Evolutionary conservation across 495 filamentous ascomycete species (phyloP).

Genomic region (Lasiosphaeria miniovina): DNA sequence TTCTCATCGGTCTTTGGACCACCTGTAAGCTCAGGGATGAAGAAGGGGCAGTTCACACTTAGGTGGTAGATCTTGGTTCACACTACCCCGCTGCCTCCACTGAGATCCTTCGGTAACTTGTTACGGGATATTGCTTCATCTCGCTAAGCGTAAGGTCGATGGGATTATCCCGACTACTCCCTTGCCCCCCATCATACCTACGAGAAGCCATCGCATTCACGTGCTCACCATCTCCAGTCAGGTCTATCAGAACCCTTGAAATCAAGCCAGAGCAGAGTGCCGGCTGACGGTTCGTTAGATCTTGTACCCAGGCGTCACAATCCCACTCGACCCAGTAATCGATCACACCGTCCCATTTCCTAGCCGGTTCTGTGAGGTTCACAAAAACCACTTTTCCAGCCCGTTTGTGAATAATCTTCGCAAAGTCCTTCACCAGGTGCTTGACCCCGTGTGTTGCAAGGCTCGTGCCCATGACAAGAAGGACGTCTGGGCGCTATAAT

Average conservation of each 20-base stretch:
- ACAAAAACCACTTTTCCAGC: conserved; percentile 18
- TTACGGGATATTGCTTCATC: conserved; percentile 11
- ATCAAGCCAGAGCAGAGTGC: conserved; percentile 15
- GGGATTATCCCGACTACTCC: conserved; percentile 14
- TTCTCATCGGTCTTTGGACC: conserved; percentile 3
- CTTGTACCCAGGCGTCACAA: conserved; percentile 16
- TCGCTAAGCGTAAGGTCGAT: conserved; percentile 13
- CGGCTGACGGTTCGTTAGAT: conserved; percentile 13
- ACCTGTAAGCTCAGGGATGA: conserved; percentile 3
- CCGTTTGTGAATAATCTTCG: conserved; percentile 15
- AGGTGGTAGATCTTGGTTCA: conserved; percentile 5
- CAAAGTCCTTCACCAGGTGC: conserved; percentile 18
- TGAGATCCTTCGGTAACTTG: conserved; percentile 6
- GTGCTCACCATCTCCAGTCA: conserved; percentile 10
- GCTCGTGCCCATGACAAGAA: conserved; percentile 21
- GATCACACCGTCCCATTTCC: conserved; percentile 10
- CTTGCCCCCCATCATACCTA: conserved; percentile 12
- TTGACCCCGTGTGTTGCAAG: conserved; percentile 17
- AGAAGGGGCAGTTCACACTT: conserved; percentile 5
- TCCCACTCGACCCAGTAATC: conserved; percentile 20
- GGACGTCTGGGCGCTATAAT: conserved; percentile 13
- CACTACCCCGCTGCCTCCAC: conserved; percentile 5
- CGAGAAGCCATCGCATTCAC: conserved; percentile 2
- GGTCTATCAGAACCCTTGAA: conserved; percentile 11
- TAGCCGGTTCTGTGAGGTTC: conserved; percentile 13